Conservation (phyloP, 2,329 filamentous ascomycete genomes). For the Penicillium sp. region DNA sequence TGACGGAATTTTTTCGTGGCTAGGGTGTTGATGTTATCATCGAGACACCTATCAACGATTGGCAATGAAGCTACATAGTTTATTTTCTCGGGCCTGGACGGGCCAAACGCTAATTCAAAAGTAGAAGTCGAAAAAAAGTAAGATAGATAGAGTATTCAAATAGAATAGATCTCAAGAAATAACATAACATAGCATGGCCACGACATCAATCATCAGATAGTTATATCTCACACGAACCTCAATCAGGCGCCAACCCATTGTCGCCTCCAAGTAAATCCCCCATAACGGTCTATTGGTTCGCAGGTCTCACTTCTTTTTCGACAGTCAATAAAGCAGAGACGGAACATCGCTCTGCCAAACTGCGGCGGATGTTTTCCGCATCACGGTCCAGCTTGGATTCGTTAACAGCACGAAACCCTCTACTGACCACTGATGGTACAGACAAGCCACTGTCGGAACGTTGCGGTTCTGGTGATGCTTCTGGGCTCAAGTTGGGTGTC, state of each 20-base stretch:
- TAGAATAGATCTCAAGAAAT: not conserved
- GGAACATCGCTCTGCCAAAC: conserved; percentile 20
- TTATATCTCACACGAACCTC: not conserved
- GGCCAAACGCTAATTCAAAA: not conserved
- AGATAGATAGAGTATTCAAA: not conserved
- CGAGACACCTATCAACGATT: not conserved
- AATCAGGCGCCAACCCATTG: not conserved
- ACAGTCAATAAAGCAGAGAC: conserved; percentile 22
- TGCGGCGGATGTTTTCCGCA: conserved; percentile 7
- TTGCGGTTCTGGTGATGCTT: conserved; percentile 14
- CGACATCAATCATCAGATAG: not conserved
- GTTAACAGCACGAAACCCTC: conserved; percentile 20
- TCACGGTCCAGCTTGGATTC: not conserved
- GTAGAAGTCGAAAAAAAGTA: not conserved
- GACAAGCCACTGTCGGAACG: conserved; percentile 2
- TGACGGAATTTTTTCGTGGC: too few relatives aligned
- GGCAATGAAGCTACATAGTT: not conserved
- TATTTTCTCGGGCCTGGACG: not conserved
- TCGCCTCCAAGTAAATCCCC: not conserved
- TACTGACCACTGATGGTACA: not conserved
- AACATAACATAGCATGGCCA: not conserved
- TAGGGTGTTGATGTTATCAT: too few relatives aligned
- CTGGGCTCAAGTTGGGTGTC: conserved; percentile 21
- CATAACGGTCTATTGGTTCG: conserved; percentile 3
- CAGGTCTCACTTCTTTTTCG: conserved; percentile 18